Evolutionary conservation across 768 basidiomycete genomes (phyloP), one percentile per base, ranked within the genome.

Genomic region (Boletus barrowsii): DNA sequence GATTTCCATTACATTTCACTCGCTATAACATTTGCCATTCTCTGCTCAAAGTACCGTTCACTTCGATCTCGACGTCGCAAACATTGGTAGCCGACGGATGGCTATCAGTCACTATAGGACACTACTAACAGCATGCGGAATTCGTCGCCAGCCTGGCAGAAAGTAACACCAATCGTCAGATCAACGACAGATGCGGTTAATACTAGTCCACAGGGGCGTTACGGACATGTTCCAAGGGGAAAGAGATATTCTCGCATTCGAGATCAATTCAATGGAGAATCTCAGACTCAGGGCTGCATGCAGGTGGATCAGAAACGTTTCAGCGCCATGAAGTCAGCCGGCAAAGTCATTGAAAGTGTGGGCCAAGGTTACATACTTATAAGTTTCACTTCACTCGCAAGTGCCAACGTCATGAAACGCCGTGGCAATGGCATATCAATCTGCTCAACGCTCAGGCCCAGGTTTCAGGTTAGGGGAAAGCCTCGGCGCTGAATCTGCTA

Each of bases 271-370:
- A 39, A 39, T 39, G 50, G 55, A 55, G 54, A 58, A 51, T 60
- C 58, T 58, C 62, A 49, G 51, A 49, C 60, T 57, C 63, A 68
- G 63, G 60, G 65, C 47, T 47, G 62, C 55, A 30, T n/a, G 8
- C 41, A 32, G 39, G 66, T 68, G 60, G 65, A 55, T 68, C 61
- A 51, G 54, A 65, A 64, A 60, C 47, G 49, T 63, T 64, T 66
- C 64, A 61, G 42, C 30, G 36, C 52, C 54, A 54, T 53, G 54
- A 51, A 49, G 59, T 44, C 47, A 57, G 60, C 26, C n/a, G 49
- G 54, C 47, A 48, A 51, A 58, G 49, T 43, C 54, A 51, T 15
- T 13, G 40, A 42, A 39, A 54, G 51, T 22, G 54, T 56, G 61
- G 55, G 52, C 58, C 55, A 45, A 53, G 44, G 41, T 49, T 30